Conservation (phyloP, 1,284 basidiomycete genomes). For the Malassezia restricta region DNA sequence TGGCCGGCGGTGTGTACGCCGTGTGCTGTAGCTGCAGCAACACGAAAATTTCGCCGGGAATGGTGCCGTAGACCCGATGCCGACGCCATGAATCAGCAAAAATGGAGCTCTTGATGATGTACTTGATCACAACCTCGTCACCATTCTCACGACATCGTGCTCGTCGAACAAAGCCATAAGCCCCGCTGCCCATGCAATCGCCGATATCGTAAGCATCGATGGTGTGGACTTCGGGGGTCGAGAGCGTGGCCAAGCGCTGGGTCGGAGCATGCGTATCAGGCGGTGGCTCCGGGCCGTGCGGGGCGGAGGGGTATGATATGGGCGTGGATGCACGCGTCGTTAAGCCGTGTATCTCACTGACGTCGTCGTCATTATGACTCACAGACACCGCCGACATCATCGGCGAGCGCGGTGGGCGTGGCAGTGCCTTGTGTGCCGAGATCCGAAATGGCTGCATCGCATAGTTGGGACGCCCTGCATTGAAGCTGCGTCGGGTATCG, state of each 20-base stretch:
- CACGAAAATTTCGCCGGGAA: slow-evolving; percentile 97
- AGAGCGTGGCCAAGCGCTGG: neutral
- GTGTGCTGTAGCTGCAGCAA: slow-evolving; percentile 70
- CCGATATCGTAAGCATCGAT: slow-evolving; percentile 37
- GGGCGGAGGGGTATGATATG: neutral
- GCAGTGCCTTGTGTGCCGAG: neutral
- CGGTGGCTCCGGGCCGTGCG: neutral
- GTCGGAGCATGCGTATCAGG: neutral
- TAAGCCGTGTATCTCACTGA: slow-evolving; percentile 9
- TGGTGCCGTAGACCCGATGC: slow-evolving; percentile 84
- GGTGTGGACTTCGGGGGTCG: neutral
- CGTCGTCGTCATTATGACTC: slow-evolving; percentile 5
- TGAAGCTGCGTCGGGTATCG: neutral
- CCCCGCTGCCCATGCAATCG: slow-evolving; percentile 58
- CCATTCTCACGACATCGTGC: slow-evolving; percentile 52
- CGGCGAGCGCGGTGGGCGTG: slow-evolving; percentile 10
- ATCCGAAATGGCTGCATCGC: neutral
- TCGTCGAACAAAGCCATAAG: slow-evolving; percentile 88
- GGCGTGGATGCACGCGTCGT: slow-evolving; percentile 6
- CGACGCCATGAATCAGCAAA: slow-evolving; percentile 96
- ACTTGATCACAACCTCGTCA: slow-evolving; percentile 74
- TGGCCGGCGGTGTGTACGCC: slow-evolving; percentile 47
- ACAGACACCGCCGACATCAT: neutral
- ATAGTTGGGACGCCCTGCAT: neutral
- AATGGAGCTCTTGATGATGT: slow-evolving; percentile 95